Conservation (phyloP, 202 grass and related monocot species). For the Saccharum hybrid region DNA sequence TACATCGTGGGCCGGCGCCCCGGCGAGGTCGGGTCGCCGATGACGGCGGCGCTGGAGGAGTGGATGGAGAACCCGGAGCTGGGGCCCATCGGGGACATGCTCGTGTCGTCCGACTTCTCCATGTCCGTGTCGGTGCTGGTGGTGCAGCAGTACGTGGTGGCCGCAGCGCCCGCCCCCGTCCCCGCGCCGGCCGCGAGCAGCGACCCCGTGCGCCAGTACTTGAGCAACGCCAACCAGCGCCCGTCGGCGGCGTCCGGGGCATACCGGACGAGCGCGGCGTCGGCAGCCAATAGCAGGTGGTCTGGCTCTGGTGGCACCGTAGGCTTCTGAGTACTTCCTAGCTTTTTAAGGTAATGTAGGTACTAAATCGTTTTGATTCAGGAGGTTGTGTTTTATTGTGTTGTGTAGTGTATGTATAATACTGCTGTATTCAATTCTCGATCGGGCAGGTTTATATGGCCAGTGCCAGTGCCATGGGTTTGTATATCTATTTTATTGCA, state of each 20-base stretch:
- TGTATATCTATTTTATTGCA: background rate
- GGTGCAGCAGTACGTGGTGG: conserved; percentile 77
- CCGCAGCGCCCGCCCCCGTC: background rate
- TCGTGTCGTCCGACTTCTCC: conserved; percentile 82
- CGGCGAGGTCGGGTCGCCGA: conserved; percentile 50
- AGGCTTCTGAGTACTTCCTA: conserved; percentile 46
- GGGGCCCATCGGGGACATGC: conserved; percentile 85
- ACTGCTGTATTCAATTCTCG: conserved; percentile 1
- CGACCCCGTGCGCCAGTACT: conserved; percentile 63
- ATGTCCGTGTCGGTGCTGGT: conserved; percentile 68
- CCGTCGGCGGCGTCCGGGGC: conserved; percentile 34
- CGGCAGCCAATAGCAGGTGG: conserved; percentile 47
- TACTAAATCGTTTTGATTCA: background rate
- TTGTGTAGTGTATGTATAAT: conserved; percentile 6
- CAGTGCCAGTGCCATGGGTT: background rate
- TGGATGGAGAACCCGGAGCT: conserved; percentile 86
- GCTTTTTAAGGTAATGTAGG: conserved; percentile 3
- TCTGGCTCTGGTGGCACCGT: conserved; percentile 44
- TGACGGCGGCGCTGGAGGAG: conserved; percentile 65
- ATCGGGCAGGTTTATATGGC: background rate
- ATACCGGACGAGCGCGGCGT: conserved; percentile 33
- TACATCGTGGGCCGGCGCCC: conserved; percentile 76
- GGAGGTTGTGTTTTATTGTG: background rate
- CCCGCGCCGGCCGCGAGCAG: conserved; percentile 1
- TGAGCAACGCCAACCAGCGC: conserved; percentile 72